Percentiles rank a stretch among this genome's conserved stretches.
phyloP scores from a whole-genome alignment of 2,329 filamentous ascomycete species.

The Colletotrichum sp. region DNA sequence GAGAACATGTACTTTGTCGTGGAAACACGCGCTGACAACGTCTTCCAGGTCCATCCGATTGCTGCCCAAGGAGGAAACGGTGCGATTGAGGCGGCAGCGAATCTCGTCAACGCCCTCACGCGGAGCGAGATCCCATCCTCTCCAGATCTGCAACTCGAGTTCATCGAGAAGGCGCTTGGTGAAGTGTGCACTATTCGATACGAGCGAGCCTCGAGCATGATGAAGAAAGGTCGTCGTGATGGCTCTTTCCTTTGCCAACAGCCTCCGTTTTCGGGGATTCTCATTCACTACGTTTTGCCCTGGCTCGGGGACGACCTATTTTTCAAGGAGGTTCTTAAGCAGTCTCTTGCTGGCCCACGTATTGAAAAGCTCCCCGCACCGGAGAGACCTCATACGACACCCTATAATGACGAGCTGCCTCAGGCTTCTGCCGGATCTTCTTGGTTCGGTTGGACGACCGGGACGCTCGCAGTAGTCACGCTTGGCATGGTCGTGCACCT shows the following conservation, averaged over 20 bases:
- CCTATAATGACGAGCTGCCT: background rate
- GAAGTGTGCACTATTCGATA: background rate
- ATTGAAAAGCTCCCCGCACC: background rate
- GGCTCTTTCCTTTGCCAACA: background rate
- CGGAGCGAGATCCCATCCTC: background rate
- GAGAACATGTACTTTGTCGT: fast-evolving
- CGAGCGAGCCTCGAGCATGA: background rate
- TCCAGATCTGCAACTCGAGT: background rate
- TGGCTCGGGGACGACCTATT: background rate
- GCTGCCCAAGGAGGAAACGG: conserved; percentile 28
- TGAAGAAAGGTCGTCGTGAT: background rate
- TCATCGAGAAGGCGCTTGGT: background rate
- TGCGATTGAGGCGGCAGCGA: conserved; percentile 27
- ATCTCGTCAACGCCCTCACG: conserved; percentile 21
- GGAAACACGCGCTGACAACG: background rate
- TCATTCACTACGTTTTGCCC: background rate
- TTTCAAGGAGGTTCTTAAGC: background rate
- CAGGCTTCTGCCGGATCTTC: background rate
- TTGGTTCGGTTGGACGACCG: background rate
- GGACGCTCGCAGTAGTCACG: background rate
- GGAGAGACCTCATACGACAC: background rate
- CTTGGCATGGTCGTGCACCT: background rate
- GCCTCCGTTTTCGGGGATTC: background rate
- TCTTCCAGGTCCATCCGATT: conserved; percentile 25
- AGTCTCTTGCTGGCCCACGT: background rate